A percentile compares a stretch with the other conserved stretches of the same genome.
Conservation (phyloP, 2,329 filamentous ascomycete genomes). For the Aureobasidium sp. region DNA sequence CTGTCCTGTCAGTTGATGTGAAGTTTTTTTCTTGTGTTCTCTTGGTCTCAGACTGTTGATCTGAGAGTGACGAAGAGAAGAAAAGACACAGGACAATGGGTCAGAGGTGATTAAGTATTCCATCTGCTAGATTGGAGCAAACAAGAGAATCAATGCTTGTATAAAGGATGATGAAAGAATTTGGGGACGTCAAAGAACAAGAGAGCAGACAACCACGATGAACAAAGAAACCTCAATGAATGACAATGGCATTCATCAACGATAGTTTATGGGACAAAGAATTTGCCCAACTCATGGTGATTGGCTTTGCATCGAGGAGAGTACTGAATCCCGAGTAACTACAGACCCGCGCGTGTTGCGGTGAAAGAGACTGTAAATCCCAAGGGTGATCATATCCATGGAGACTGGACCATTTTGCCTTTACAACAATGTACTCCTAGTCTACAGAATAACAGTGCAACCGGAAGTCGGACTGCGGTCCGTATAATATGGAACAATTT, state of each 20-base stretch:
- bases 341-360: no score
- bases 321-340: no score
- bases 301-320: no score
- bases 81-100: neutral
- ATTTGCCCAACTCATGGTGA: neutral
- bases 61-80: neutral
- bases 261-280: neutral
- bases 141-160: neutral
- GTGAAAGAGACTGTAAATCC: no score
- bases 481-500: no score
- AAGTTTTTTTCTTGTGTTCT: neutral
- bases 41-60: neutral
- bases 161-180: neutral
- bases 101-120: neutral
- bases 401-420: no score
- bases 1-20: neutral
- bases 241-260: neutral
- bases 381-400: no score
- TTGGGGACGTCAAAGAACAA: neutral
- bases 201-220: neutral
- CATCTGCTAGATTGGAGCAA: neutral
- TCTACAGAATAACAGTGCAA: no score
- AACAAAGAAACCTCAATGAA: neutral
- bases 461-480: no score
- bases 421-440: no score